Conservation (phyloP, 768 basidiomycete genomes). For the Lactarius deliciosus region DNA sequence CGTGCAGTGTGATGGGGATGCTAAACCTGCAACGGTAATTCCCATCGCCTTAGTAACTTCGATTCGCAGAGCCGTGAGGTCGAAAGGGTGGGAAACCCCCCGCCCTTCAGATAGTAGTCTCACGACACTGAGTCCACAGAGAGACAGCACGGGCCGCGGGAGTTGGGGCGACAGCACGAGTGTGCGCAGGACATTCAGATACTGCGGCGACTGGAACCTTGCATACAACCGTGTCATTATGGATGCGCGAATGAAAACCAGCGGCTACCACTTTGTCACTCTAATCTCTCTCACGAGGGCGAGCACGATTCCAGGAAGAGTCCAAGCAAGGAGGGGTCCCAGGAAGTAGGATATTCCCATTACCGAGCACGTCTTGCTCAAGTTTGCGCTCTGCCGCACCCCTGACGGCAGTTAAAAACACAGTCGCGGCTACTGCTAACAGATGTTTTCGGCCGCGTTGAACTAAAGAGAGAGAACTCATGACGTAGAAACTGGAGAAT, state of each 20-base stretch:
- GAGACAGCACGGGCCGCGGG: slow-evolving; percentile 61
- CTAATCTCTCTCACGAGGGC: slow-evolving; percentile 61
- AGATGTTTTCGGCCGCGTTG: slow-evolving; percentile 69
- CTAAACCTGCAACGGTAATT: slow-evolving; percentile 41
- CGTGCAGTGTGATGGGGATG: not conserved
- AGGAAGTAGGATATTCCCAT: slow-evolving; percentile 80
- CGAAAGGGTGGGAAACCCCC: slow-evolving; percentile 36
- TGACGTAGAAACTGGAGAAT: not conserved
- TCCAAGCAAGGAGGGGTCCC: slow-evolving; percentile 74
- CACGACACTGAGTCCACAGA: slow-evolving; percentile 60
- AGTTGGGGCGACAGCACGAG: slow-evolving; percentile 63
- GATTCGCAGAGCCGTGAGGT: slow-evolving; percentile 42
- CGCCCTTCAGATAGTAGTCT: slow-evolving; percentile 44
- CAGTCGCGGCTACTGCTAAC: slow-evolving; percentile 61
- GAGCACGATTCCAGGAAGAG: slow-evolving; percentile 69
- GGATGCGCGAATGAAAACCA: not conserved
- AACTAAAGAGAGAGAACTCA: slow-evolving; percentile 40
- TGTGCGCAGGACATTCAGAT: slow-evolving; percentile 65
- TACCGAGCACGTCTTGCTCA: slow-evolving; percentile 65
- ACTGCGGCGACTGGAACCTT: slow-evolving; percentile 50
- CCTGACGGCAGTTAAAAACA: slow-evolving; percentile 64
- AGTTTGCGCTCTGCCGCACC: slow-evolving; percentile 51
- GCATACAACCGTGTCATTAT: slow-evolving; percentile 7
- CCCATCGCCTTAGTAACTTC: slow-evolving; percentile 43
- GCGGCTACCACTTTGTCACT: slow-evolving; percentile 12